Evolutionary conservation across 148 eudicot species (phyloP).

Genomic region (Fallopia convolvulus): DNA sequence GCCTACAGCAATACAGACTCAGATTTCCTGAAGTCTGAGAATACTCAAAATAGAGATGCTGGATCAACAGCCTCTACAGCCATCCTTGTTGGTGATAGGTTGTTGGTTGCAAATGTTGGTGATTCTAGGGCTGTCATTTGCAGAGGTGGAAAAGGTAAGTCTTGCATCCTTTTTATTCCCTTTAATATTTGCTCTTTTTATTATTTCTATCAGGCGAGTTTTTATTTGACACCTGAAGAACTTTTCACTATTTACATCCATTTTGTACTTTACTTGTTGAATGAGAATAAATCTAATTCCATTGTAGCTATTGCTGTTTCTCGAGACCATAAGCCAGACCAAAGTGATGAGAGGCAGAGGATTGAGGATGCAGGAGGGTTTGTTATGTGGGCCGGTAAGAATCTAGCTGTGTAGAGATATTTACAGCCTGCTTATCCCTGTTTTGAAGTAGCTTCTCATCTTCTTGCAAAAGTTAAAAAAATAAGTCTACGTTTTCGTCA

Average conservation of each 20-base stretch:
- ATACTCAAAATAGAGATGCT: conserved; percentile 78
- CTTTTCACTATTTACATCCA: neutral
- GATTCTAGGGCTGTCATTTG: conserved; percentile 97
- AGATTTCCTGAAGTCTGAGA: conserved; percentile 85
- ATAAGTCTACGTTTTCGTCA: neutral
- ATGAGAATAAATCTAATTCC: conserved; percentile 5
- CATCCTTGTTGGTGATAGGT: conserved; percentile 90
- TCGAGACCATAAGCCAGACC: conserved; percentile 99
- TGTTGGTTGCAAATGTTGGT: conserved; percentile 95
- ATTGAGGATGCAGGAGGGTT: conserved; percentile 99
- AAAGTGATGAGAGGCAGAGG: conserved; percentile 89
- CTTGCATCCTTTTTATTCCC: neutral
- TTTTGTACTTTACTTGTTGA: neutral
- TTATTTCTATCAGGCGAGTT: neutral
- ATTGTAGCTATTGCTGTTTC: conserved; percentile 86
- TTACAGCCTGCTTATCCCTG: neutral
- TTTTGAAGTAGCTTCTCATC: neutral
- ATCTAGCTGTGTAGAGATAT: neutral
- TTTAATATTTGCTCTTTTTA: neutral
- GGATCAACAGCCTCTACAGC: conserved; percentile 99
- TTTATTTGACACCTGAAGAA: neutral
- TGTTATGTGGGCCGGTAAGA: conserved; percentile 97
- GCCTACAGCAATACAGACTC: conserved; percentile 87
- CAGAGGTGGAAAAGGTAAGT: conserved; percentile 79
- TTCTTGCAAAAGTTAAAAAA: neutral